Conservation (phyloP, 192 early-diverging fungal species). For the Helicostylum pulchrum region DNA sequence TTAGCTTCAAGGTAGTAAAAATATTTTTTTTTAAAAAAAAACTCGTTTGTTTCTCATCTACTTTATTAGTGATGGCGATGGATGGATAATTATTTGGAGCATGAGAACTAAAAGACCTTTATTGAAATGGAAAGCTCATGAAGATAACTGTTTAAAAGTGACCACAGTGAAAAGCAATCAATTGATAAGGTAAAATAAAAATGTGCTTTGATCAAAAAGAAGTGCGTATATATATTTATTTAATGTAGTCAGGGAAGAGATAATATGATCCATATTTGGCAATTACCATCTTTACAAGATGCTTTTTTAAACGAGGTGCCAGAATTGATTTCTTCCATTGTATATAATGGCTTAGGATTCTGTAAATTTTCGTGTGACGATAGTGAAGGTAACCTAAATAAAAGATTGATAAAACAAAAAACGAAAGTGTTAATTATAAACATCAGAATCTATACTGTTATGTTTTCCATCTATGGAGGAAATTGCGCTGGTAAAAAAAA, state of each 20-base stretch:
- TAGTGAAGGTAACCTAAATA: not conserved
- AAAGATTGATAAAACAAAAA: constrained; percentile 1
- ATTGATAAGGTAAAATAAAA: constrained; percentile 23
- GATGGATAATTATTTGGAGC: constrained; percentile 26
- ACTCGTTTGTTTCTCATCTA: not conserved
- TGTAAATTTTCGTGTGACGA: constrained; percentile 25
- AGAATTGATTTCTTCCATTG: constrained; percentile 10
- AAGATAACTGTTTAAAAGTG: constrained; percentile 21
- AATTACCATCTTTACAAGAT: constrained; percentile 9
- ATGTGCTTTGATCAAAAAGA: not conserved
- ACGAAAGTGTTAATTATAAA: not conserved
- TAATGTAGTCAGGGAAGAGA: constrained; percentile 34
- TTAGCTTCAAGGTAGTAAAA: constrained; percentile 31
- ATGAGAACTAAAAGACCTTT: constrained; percentile 24
- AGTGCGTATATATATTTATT: not conserved
- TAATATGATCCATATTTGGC: constrained; percentile 31
- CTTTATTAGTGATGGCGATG: constrained; percentile 26
- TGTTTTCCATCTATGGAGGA: constrained; percentile 25
- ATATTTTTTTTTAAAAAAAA: not conserved
- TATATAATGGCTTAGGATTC: constrained; percentile 26
- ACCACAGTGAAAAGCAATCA: constrained; percentile 8
- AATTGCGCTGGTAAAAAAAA: constrained; percentile 16
- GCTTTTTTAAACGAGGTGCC: not conserved
- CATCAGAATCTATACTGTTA: constrained; percentile 12
- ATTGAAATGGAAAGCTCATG: constrained; percentile 31